Base-by-base conservation (phyloP, 371 early-diverging fungal genomes). In the Blakeslea trispora region DNA sequence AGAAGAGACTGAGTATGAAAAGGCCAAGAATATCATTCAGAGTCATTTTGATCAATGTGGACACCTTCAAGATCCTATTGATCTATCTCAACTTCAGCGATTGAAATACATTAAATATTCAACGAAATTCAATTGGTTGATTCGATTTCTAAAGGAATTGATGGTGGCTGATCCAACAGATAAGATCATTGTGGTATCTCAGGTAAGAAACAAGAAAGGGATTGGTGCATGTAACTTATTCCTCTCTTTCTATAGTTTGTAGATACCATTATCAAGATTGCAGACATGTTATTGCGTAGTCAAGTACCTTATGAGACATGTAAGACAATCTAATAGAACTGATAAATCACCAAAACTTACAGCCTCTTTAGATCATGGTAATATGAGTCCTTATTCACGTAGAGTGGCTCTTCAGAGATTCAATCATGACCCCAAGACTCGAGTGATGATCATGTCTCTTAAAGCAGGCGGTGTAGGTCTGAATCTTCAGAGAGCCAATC, bases 381-480 rank as follows among this genome's bases (percentile, higher is more conserved):
- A 64, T 24, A 68, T 75, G 66, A 40, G 50, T 5, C 6, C 31
- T 32, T 50, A 60, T 41, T 13, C 45, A 10, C 50, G 75, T 22
- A 60, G 50, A 45, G 34, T 45, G 15, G 54, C 68, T 21, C 50
- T 75, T 41, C 60, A 68, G 24, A 55, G 53, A 22, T 75, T 75
- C 47, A 72, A 75, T n/a, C 64, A 68, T 35, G 54, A 68, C 10
- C 47, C 55, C 22, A 60, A 61, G 19, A 45, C 55, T 10, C 37
- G 73, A 42, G 64, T 76, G 10, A 60, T 76, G 53, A 46, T 72
- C n/a, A 63, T 76, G 53, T 71, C 76, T 9, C 47, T 76, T 21
- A 76, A 76, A 37, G 76, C 76, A 9, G 76, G 76, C 50, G 76
- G 76, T 34, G 66, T 71, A 15, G 76, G 76, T 4, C 47, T 76